These are phyloP conservation scores for Umbelopsis sp. DNA, from an alignment of 192 early-diverging fungal genomes.

Conservation along the genomic window DNA sequence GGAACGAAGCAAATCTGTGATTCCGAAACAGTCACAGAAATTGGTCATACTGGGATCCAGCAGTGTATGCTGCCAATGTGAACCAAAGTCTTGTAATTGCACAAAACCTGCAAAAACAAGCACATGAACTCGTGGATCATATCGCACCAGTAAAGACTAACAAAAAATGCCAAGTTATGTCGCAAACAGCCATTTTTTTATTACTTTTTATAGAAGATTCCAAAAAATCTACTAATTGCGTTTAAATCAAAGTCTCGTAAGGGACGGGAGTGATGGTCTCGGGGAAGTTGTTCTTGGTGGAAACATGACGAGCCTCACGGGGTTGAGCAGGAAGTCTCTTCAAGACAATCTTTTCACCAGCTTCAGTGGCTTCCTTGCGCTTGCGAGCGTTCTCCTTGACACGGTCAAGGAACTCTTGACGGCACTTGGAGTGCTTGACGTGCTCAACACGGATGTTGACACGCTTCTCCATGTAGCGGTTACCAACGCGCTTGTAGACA, in stretches of 20 bases:
- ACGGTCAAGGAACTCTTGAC: constrained; percentile 94
- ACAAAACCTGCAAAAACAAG: neutral
- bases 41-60: no score
- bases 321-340: constrained; percentile 93
- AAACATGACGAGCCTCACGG: constrained; percentile 86
- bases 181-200: neutral
- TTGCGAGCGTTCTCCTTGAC: constrained; percentile 92
- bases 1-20: neutral
- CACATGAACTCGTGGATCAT: no score
- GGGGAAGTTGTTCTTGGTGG: constrained; percentile 84
- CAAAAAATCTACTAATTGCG: constrained; percentile 14
- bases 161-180: no score
- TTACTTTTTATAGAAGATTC: constrained; percentile 32
- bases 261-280: constrained; percentile 93
- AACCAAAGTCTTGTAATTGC: neutral
- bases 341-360: constrained; percentile 63
- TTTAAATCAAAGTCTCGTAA: constrained; percentile 80
- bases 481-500: constrained; percentile 97
- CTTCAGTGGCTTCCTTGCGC: constrained; percentile 76
- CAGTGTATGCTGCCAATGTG: no score
- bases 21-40: constrained; percentile 9
- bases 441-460: constrained; percentile 98
- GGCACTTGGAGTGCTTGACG: constrained; percentile 99
- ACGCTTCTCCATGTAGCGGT: constrained; percentile 98
- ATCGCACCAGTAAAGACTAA: no score